Evolutionary conservation across 2,329 filamentous ascomycete species (phyloP), one percentile per base, ranked within the genome.

Genomic region (Diaporthe vaccinii): DNA sequence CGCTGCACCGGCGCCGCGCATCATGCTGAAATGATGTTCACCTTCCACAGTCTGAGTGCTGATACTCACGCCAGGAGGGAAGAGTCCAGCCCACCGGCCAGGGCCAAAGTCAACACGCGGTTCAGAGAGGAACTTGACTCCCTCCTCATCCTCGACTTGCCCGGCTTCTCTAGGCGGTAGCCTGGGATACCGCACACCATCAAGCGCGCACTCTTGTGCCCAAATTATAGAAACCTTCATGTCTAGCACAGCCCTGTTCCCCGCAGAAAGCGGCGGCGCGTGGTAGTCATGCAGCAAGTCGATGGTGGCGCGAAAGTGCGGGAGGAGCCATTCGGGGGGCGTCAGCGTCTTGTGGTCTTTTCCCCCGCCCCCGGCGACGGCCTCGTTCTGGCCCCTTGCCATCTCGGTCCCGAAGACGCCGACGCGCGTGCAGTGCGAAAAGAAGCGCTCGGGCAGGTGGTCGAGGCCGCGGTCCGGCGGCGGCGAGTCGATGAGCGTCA

Each of bases 401-500:
- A 61, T 61, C 34, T 61, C 57, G 1, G 31, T 58, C 28, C 67
- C 67, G 22, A 70, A 70, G 2, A 70, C 44, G 2, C 67, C 67
- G 22, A 28, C 49, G 7, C 44, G 49, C 7, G 28, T 55, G 31
- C 67, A 70, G 28, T 70, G 67, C 67, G 34, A 31, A 28, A 53
- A 69, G 31, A 69, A 69, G 20, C 65, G 46, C 46, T 69, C 44
- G 46, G 65, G 65, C 10, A 69, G 46, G 46, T 36, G 46, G 46
- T 53, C 46, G 46, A 69, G 65, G 22, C 65, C 65, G 25, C 31
- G 49, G n/a, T 57, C 55, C 31, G 55, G 55, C 55, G 55, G 55
- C 28, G 55, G 55, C 55, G 55, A 58, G 75, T 81, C 78, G 28
- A 79, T 71, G 22, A 80, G 72, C 25, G 80, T 53, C 12, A 81